Evolutionary conservation across 1,284 basidiomycete genomes (phyloP), one percentile per base, ranked within the genome.

Genomic region (Melampsora americana): DNA sequence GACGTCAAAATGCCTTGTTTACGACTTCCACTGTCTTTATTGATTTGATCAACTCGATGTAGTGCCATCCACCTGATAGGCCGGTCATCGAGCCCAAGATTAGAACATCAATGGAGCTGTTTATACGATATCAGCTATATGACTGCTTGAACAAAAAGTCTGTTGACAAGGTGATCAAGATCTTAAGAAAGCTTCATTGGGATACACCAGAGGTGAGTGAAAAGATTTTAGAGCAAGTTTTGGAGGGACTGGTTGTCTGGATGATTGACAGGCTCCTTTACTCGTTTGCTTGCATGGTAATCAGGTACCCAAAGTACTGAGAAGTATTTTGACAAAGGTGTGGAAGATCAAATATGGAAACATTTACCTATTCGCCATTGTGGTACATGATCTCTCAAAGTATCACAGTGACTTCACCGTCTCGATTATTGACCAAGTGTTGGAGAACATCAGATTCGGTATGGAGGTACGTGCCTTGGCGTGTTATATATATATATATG

Each of bases 1-100:
- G 42, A 32, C 28, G 53, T 6, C 28, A 16, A 53, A 23, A 4
- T 35, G 35, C 39, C 26, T 60, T 23, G 26, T 60, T 30, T 23
- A 32, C 14, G 50, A 42, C 39, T 42, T 9, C 12, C 5, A 1
- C 11, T 7, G 1, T 42, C 39, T 42, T n/a, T n/a, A 18, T 42
- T 42, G 39, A 42, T 42, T 11, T 42, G 11, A 42, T 42, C 9
- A 35, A 35, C 35, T 5, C 4, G 2, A 62, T 20, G 44, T 32
- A 98, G 90, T 97, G 95, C 83, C 97, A 99, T 81, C 96, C 96
- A 2, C 96, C 96, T 0, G 94, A 98, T 80, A 89, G 96, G 72
- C 88, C 90, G 0, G 92, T 92, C 0, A 87, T 90, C 50, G 87
- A 92, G 80, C 89, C 91, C 78, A 95, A 96, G 82, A 87, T 91